Evolutionary conservation across 176 grass and related monocot species (phyloP), one percentile per base, ranked within the genome.

Genomic region (Oryza glumipatula): DNA sequence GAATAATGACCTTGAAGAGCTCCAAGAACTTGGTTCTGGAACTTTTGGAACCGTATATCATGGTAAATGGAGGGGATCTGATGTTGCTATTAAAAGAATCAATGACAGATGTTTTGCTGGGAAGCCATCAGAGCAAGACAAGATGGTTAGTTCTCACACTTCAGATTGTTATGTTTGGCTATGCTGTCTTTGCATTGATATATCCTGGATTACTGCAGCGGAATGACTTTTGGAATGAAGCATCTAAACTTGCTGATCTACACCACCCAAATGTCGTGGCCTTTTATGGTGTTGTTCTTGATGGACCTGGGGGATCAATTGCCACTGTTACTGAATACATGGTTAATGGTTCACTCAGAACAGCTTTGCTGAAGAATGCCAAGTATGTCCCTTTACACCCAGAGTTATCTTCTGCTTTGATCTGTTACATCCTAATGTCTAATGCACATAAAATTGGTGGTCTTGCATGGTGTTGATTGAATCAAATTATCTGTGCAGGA

Each of bases 31-130:
- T 60, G 97, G 97, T 82, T 96, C 97, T 71, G 97, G 97, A 85
- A 94, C 94, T 65, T 99, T 94, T 76, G 97, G 97, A 63, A 99
- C 97, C 73, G 97, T 99, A 12, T 99, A 96, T 83, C 94, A 99
- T 89, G 97, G 97, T 17, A 99, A 99, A 86, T 99, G 97, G 97
- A 92, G 97, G 75, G 97, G 97, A 21, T 89, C 94, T 72, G 97
- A 99, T 82, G 97, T 99, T 85, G 97, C 91, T 49, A 99, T 99
- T 81, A 96, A 99, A 86, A 88, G 97, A 86, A 92, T 99, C 77
- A 96, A 96, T 83, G 93, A 95, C 36, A 94, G 96, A 66, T 92
- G 87, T 79, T 98, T 98, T 54, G 81, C 91, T 90, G 96, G 91
- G 63, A 99, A 96, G 79, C 89, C 91, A 92, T 96, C 97, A 78